Conservation (phyloP, 768 basidiomycete genomes). For the Boletus pseudopeckii region DNA sequence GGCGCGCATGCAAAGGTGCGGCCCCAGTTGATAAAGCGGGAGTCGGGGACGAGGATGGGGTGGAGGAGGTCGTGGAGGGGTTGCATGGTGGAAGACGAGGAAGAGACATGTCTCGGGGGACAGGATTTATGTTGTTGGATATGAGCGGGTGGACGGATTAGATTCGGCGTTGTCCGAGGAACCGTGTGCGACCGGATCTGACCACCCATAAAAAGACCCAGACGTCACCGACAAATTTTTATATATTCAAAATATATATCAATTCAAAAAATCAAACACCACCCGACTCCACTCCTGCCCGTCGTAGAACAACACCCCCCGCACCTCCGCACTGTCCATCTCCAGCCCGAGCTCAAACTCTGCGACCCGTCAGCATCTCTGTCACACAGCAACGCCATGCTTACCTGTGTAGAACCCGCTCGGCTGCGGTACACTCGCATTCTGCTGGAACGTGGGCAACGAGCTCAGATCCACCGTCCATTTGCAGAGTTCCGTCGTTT, state of each 20-base stretch:
- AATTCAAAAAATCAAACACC: constrained; percentile 51
- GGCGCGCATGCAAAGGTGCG: constrained; percentile 71
- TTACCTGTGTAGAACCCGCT: constrained; percentile 79
- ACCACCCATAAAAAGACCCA: no score
- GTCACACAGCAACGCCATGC: background rate
- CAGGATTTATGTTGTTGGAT: background rate
- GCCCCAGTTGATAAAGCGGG: constrained; percentile 84
- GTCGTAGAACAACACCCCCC: constrained; percentile 72
- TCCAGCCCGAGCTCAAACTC: constrained; percentile 85
- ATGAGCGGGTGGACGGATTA: background rate
- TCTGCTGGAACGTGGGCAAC: constrained; percentile 74
- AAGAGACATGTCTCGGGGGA: background rate
- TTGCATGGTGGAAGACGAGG: background rate
- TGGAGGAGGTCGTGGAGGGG: constrained; percentile 30
- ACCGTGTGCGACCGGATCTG: background rate
- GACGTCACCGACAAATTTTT: no score
- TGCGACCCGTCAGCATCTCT: constrained; percentile 22
- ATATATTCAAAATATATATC: background rate
- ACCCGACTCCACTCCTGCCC: constrained; percentile 79
- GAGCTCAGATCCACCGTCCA: constrained; percentile 85
- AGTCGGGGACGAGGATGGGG: constrained; percentile 17
- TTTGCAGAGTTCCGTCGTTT: constrained; percentile 70
- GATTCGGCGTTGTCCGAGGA: constrained; percentile 1
- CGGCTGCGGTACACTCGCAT: constrained; percentile 51
- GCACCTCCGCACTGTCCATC: constrained; percentile 83